Conservation (phyloP, 352 stramenopile genomes). For the Paralagenidium karlingii region DNA sequence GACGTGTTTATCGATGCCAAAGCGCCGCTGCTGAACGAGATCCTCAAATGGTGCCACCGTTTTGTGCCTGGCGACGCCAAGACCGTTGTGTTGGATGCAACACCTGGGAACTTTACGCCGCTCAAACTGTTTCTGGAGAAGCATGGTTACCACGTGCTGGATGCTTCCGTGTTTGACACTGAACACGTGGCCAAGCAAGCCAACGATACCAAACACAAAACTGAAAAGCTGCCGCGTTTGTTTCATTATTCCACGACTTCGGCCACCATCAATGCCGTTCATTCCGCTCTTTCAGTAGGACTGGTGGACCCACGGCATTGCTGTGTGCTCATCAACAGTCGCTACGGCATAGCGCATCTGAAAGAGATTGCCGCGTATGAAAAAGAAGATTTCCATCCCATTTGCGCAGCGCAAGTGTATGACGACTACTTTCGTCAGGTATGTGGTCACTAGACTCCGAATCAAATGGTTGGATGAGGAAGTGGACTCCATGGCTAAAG, state of each 20-base stretch:
- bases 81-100: slow-evolving; percentile 43
- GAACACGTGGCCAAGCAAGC: slow-evolving; percentile 1
- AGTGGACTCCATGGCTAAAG: not conserved
- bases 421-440: slow-evolving; percentile 65
- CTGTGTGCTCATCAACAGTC: slow-evolving; percentile 51
- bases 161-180: slow-evolving; percentile 18
- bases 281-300: slow-evolving; percentile 21
- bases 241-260: slow-evolving; percentile 49
- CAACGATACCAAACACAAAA: slow-evolving; percentile 15
- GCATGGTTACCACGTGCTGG: slow-evolving; percentile 33
- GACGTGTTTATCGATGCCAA: slow-evolving; percentile 61
- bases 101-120: slow-evolving; percentile 28
- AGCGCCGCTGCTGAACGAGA: slow-evolving; percentile 29
- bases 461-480: not conserved
- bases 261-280: slow-evolving; percentile 50
- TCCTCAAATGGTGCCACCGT: slow-evolving; percentile 38
- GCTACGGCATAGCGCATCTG: slow-evolving; percentile 39
- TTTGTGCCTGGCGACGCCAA: slow-evolving; percentile 39
- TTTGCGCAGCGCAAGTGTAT: slow-evolving; percentile 56
- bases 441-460: not conserved
- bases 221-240: slow-evolving; percentile 27
- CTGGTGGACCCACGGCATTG: slow-evolving; percentile 29
- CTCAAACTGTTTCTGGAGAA: slow-evolving; percentile 24
- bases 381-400: slow-evolving; percentile 36
- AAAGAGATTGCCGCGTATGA: slow-evolving; percentile 33